These are phyloP conservation scores for Amphibolis antarctica DNA, from an alignment of 106 monocot genomes.

Conservation along the genomic window DNA sequence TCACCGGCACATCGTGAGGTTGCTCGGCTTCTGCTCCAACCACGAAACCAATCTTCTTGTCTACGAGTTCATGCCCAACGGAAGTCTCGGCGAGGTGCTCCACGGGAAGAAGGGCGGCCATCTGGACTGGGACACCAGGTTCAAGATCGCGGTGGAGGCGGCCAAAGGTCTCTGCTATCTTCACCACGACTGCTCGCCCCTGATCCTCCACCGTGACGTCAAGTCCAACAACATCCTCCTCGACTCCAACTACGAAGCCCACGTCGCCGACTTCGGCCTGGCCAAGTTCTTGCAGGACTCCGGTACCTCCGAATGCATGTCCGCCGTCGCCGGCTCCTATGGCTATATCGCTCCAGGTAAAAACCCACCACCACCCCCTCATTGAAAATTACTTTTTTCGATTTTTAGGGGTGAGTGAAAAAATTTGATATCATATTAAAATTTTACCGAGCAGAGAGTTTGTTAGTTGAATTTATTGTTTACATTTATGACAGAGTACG, in stretches of 20 bases:
- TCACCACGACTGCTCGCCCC: conserved; percentile 81
- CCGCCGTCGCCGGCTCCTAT: conserved; percentile 78
- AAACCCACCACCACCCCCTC: background rate
- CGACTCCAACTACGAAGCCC: conserved; percentile 50
- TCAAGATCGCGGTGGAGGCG: conserved; percentile 62
- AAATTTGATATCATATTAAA: too few relatives aligned
- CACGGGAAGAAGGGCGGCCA: conserved; percentile 74
- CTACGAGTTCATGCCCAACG: conserved; percentile 86
- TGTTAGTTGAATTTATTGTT: too few relatives aligned
- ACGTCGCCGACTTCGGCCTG: conserved; percentile 60
- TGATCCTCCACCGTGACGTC: conserved; percentile 71
- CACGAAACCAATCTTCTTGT: conserved; percentile 63
- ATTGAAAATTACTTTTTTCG: conserved; percentile 58
- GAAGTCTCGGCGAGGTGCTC: conserved; percentile 69
- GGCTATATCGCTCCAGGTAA: conserved; percentile 84
- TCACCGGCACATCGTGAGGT: conserved; percentile 70
- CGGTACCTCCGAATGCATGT: conserved; percentile 80
- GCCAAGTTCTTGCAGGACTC: conserved; percentile 73
- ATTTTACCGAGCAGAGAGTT: too few relatives aligned
- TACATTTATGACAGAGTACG: conserved; percentile 87
- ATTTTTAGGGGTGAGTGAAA: too few relatives aligned
- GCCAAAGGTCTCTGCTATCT: conserved; percentile 85
- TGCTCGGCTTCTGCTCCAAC: conserved; percentile 75
- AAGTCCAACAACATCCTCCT: conserved; percentile 90
- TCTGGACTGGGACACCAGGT: conserved; percentile 64